Percentiles rank a stretch among this genome's conserved stretches.
Evolutionary conservation across 2,329 filamentous ascomycete genomes (phyloP).

Genomic region (Dryadomyces sulphureus): DNA sequence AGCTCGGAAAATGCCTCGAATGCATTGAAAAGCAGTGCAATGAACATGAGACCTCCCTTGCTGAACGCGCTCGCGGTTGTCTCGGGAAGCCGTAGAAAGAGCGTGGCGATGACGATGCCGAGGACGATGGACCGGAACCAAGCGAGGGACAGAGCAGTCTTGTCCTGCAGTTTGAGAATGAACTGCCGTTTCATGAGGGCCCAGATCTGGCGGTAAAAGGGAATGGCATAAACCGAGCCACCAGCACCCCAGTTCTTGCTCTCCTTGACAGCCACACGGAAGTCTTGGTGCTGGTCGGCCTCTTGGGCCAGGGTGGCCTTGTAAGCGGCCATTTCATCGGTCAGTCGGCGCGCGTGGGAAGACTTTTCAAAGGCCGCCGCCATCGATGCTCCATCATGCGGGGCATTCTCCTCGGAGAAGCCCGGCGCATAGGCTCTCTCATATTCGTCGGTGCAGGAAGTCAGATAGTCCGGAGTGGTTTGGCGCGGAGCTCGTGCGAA

Average conservation of each 20-base stretch:
- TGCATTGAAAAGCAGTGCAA: conserved; percentile 70
- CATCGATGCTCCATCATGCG: conserved; percentile 52
- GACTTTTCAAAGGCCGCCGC: conserved; percentile 58
- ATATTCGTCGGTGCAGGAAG: conserved; percentile 70
- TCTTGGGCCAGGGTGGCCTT: conserved; percentile 48
- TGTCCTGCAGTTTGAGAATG: conserved; percentile 73
- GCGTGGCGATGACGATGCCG: conserved; percentile 64
- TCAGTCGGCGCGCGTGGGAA: conserved; percentile 36
- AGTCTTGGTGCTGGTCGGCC: conserved; percentile 57
- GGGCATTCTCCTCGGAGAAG: conserved; percentile 48
- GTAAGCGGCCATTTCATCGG: conserved; percentile 55
- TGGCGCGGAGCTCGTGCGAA: conserved; percentile 62
- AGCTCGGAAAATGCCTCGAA: conserved; percentile 75
- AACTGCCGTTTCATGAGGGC: conserved; percentile 75
- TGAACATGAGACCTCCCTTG: conserved; percentile 68
- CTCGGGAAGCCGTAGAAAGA: conserved; percentile 57
- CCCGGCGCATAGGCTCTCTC: conserved; percentile 64
- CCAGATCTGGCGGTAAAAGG: conserved; percentile 72
- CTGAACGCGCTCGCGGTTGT: conserved; percentile 61
- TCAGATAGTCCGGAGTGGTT: conserved; percentile 70
- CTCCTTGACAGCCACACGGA: conserved; percentile 59
- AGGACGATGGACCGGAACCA: conserved; percentile 57
- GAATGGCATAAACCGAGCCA: conserved; percentile 65
- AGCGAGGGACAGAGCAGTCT: conserved; percentile 57
- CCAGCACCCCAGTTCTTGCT: conserved; percentile 59